Conservation (phyloP, 805 yeast species). For the Starmera caribaea region DNA sequence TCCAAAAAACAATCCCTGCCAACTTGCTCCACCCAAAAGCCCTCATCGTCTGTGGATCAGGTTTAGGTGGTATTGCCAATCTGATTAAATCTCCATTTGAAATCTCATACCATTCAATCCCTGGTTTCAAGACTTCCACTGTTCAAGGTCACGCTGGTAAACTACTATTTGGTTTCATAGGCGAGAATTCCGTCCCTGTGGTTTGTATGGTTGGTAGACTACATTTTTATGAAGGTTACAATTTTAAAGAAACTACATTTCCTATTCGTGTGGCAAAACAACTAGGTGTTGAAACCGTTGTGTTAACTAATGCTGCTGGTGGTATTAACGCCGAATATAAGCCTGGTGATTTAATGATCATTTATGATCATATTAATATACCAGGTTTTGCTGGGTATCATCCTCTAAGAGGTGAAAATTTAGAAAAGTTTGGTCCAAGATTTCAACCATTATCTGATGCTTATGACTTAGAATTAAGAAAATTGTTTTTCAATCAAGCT, state of each 20-base stretch:
- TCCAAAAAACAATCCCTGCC: slow-evolving; percentile 5
- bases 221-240: slow-evolving; percentile 88
- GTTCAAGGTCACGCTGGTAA: slow-evolving; percentile 89
- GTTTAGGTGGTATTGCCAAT: slow-evolving; percentile 78
- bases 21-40: slow-evolving; percentile 39
- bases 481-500: slow-evolving; percentile 46
- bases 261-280: slow-evolving; percentile 70
- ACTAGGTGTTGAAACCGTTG: slow-evolving; percentile 50
- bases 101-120: slow-evolving; percentile 59
- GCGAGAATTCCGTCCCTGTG: slow-evolving; percentile 61
- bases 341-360: slow-evolving; percentile 88
- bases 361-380: slow-evolving; percentile 79
- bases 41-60: slow-evolving; percentile 89
- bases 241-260: slow-evolving; percentile 72
- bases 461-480: slow-evolving; percentile 66
- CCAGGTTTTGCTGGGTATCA: slow-evolving; percentile 89
- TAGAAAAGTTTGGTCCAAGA: slow-evolving; percentile 73
- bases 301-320: slow-evolving; percentile 97
- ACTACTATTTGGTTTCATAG: slow-evolving; percentile 70
- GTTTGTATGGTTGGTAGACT: slow-evolving; percentile 91
- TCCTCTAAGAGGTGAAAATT: slow-evolving; percentile 82
- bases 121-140: slow-evolving; percentile 73
- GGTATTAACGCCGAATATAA: slow-evolving; percentile 58
- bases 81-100: slow-evolving; percentile 29
- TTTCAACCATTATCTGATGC: slow-evolving; percentile 87